Evolutionary conservation across 768 basidiomycete genomes (phyloP).

Genomic region (Cubamyces sp.): DNA sequence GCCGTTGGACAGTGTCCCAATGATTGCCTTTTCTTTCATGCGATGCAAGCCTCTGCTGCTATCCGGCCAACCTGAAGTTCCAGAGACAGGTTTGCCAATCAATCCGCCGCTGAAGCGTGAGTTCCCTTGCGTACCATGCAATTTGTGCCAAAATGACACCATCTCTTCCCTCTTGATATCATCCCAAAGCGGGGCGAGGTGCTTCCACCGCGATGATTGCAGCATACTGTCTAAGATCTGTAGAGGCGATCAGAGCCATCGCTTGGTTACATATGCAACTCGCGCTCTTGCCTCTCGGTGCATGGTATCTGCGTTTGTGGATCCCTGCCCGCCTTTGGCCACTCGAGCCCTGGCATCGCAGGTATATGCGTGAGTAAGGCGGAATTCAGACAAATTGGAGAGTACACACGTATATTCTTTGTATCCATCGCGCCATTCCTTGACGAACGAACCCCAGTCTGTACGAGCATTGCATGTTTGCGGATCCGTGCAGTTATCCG

Average conservation of each 20-base stretch:
- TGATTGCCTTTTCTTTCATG: slow-evolving; percentile 54
- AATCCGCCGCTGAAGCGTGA: not conserved
- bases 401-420: slow-evolving; percentile 46
- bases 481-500: too few relatives aligned
- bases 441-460: slow-evolving; percentile 54
- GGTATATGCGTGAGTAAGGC: not conserved
- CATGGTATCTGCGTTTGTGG: slow-evolving; percentile 55
- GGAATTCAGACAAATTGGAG: too few relatives aligned
- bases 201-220: slow-evolving; percentile 49
- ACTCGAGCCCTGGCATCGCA: slow-evolving; percentile 43
- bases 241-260: not conserved
- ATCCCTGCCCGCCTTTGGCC: slow-evolving; percentile 49
- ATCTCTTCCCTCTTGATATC: slow-evolving; percentile 48
- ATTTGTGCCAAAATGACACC: slow-evolving; percentile 61
- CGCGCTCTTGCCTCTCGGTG: slow-evolving; percentile 52
- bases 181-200: slow-evolving; percentile 50
- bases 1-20: slow-evolving; percentile 65
- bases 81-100: not conserved
- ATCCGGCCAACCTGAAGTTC: slow-evolving; percentile 60
- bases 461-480: not conserved
- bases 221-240: slow-evolving; percentile 66
- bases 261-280: not conserved
- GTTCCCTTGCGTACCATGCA: slow-evolving; percentile 44
- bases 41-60: slow-evolving; percentile 49
- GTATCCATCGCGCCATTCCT: slow-evolving; percentile 62